These are phyloP conservation scores for Fusarium armeniacum DNA, from an alignment of 2,329 filamentous ascomycete genomes.

Conservation along the genomic window DNA sequence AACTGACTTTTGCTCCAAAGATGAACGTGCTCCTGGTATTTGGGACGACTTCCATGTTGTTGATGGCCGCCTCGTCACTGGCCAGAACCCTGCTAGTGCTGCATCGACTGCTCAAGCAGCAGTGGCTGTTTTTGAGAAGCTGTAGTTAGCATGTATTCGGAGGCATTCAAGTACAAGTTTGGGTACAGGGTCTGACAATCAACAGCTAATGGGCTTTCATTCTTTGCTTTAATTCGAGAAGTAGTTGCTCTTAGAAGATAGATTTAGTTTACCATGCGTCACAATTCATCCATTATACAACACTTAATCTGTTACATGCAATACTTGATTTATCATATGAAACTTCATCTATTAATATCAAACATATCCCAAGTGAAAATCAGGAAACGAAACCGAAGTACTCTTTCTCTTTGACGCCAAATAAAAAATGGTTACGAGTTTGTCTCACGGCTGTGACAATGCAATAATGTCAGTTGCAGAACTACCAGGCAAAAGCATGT, in stretches of 20 bases:
- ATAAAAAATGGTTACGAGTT: neutral
- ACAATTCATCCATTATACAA: too few relatives aligned
- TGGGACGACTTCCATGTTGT: conserved; percentile 28
- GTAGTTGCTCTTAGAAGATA: neutral
- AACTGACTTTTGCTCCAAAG: conserved; percentile 1
- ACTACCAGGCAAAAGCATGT: conserved; percentile 4
- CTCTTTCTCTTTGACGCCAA: neutral
- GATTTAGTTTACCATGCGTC: neutral
- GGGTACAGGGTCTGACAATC: neutral
- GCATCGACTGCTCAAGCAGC: conserved; percentile 17
- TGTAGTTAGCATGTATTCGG: neutral
- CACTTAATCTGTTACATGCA: too few relatives aligned
- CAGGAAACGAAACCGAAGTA: fast-evolving
- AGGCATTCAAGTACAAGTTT: neutral
- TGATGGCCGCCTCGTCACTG: conserved; percentile 23
- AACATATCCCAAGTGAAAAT: neutral
- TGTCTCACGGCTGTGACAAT: neutral
- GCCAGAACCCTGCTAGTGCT: conserved; percentile 27
- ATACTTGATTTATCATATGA: too few relatives aligned
- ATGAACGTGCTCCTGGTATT: conserved; percentile 12
- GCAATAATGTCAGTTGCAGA: neutral
- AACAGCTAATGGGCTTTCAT: fast-evolving
- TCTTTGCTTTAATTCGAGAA: neutral
- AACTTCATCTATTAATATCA: fast-evolving
- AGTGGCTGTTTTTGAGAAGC: conserved; percentile 1